phyloP scores from a whole-genome alignment of 2,329 filamentous ascomycete genomes.

The Parastagonospora avenae region DNA sequence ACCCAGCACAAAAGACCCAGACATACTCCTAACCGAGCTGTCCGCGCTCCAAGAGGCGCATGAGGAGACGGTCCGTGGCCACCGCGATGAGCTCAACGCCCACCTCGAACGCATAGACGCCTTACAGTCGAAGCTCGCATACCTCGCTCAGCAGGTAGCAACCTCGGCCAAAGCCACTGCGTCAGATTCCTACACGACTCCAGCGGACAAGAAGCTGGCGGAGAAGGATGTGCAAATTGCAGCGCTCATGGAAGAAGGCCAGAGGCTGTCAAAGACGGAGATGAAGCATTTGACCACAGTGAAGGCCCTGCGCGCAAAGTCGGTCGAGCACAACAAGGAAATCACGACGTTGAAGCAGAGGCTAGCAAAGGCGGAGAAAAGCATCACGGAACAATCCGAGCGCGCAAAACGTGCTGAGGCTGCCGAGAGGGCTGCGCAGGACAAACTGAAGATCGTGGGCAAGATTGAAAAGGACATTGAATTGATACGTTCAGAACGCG shows the following conservation, averaged over 20 bases:
- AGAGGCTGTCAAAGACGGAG: slow-evolving; percentile 83
- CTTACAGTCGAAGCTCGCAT: slow-evolving; percentile 87
- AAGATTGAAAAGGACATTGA: slow-evolving; percentile 64
- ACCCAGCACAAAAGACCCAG: slow-evolving; percentile 27
- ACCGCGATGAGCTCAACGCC: slow-evolving; percentile 80
- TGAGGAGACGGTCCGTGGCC: slow-evolving; percentile 59
- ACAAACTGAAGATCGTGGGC: slow-evolving; percentile 58
- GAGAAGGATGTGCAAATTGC: slow-evolving; percentile 93
- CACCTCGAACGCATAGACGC: slow-evolving; percentile 92
- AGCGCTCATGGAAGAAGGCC: slow-evolving; percentile 87
- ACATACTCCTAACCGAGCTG: slow-evolving; percentile 51
- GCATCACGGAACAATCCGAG: slow-evolving; percentile 64
- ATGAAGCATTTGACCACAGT: slow-evolving; percentile 82
- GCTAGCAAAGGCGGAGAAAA: slow-evolving; percentile 68
- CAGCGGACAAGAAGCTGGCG: slow-evolving; percentile 74
- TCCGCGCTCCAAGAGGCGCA: slow-evolving; percentile 57
- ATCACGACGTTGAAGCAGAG: slow-evolving; percentile 62
- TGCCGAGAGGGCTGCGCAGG: slow-evolving; percentile 60
- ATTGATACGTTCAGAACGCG: slow-evolving; percentile 65
- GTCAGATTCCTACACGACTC: slow-evolving; percentile 28
- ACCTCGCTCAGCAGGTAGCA: slow-evolving; percentile 79
- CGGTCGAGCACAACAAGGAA: slow-evolving; percentile 58
- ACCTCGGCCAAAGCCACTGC: slow-evolving; percentile 75
- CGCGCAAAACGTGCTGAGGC: slow-evolving; percentile 66
- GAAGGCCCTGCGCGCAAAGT: slow-evolving; percentile 71